phyloP scores from a whole-genome alignment of 2,329 filamentous ascomycete genomes.

The Sporothrix mexicana region DNA sequence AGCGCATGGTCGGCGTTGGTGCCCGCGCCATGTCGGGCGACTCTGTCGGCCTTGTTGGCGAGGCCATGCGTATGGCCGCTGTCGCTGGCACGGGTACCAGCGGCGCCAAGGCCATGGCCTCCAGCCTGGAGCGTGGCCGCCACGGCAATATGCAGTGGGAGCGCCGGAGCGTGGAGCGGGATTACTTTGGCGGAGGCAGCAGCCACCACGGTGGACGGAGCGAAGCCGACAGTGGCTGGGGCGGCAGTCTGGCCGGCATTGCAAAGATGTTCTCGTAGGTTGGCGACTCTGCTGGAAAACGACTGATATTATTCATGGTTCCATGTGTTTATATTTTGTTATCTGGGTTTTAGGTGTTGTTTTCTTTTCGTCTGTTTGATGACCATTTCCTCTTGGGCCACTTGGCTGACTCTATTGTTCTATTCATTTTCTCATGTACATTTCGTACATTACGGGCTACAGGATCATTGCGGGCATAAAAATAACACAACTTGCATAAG shows the following conservation, averaged over 20 bases:
- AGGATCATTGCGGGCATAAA: slow-evolving; percentile 5
- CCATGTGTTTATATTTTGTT: neutral
- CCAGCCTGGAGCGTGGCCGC: slow-evolving; percentile 46
- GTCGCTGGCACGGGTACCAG: slow-evolving; percentile 40
- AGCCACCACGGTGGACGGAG: slow-evolving; percentile 41
- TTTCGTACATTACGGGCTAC: neutral
- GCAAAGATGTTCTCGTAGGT: slow-evolving; percentile 33
- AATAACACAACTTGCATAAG: slow-evolving; percentile 5
- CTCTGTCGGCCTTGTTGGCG: slow-evolving; percentile 57
- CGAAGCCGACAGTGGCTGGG: slow-evolving; percentile 43
- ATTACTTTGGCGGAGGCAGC: slow-evolving; percentile 45
- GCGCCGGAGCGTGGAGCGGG: slow-evolving; percentile 46
- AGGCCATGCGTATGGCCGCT: slow-evolving; percentile 61
- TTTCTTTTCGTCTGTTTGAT: neutral
- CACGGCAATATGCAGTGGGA: slow-evolving; percentile 49
- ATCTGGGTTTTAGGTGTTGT: slow-evolving; percentile 4
- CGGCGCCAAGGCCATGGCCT: slow-evolving; percentile 37
- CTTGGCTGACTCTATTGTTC: neutral
- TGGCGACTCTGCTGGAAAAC: neutral
- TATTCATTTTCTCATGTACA: neutral
- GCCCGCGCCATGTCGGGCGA: slow-evolving; percentile 56
- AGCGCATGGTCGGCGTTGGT: slow-evolving; percentile 63
- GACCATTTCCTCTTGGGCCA: neutral
- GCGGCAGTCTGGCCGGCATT: slow-evolving; percentile 33
- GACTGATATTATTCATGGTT: neutral